These are phyloP conservation scores for Blastobotrys mokoenaii DNA, from an alignment of 805 yeast genomes.

Conservation along the genomic window DNA sequence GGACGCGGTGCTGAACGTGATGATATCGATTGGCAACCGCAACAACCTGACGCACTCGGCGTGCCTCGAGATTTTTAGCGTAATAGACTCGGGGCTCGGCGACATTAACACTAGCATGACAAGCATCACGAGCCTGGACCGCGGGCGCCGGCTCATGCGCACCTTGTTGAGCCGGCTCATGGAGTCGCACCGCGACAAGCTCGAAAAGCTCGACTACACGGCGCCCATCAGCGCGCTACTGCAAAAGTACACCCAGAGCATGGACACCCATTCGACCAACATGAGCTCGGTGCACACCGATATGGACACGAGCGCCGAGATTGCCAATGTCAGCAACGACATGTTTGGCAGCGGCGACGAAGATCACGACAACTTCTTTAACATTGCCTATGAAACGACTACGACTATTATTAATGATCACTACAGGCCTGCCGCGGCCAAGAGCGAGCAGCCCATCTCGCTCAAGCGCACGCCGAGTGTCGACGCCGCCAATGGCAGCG, in stretches of 20 bases:
- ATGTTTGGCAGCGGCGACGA: not conserved
- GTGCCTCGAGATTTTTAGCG: constrained; percentile 48
- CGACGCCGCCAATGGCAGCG: not conserved
- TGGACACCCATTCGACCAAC: not conserved
- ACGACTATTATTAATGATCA: not conserved
- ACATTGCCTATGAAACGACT: not conserved
- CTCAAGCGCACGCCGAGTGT: not conserved
- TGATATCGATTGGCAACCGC: constrained; percentile 38
- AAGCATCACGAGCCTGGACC: not conserved
- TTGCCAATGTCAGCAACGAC: not conserved
- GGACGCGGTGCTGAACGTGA: constrained; percentile 39
- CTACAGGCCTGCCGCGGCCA: not conserved
- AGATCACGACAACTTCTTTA: not conserved
- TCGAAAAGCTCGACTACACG: constrained; percentile 29
- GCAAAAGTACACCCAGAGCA: constrained; percentile 4
- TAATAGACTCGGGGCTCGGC: constrained; percentile 6
- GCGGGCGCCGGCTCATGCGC: constrained; percentile 20
- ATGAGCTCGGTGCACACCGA: constrained; percentile 2
- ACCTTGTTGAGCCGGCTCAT: constrained; percentile 27
- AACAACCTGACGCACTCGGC: constrained; percentile 70
- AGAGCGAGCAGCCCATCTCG: not conserved
- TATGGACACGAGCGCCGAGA: not conserved
- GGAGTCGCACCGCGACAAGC: constrained; percentile 23
- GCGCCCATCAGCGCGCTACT: constrained; percentile 11
- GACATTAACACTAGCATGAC: too few relatives aligned